phyloP scores from a whole-genome alignment of 2,329 filamentous ascomycete genomes.

The Diaporthe citriasiana region DNA sequence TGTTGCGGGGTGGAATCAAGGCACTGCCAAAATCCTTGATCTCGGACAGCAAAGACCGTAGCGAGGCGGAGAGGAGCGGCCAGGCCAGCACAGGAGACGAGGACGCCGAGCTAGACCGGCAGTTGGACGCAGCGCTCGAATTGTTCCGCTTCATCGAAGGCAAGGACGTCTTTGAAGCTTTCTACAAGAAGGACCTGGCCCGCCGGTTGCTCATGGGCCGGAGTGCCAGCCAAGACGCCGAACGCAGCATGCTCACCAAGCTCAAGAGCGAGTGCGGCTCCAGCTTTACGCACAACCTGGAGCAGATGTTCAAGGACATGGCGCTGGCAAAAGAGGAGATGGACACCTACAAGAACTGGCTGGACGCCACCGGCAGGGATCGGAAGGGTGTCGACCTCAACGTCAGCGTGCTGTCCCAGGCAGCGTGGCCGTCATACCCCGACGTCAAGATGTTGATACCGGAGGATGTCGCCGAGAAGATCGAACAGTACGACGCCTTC shows the following conservation, averaged over 20 bases:
- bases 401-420: conserved; percentile 91
- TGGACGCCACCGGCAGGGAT: conserved; percentile 60
- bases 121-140: conserved; percentile 92
- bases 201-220: conserved; percentile 90
- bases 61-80: conserved; percentile 71
- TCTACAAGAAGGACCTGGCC: conserved; percentile 98
- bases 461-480: conserved; percentile 78
- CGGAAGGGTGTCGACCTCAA: conserved; percentile 77
- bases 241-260: conserved; percentile 93
- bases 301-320: conserved; percentile 99
- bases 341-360: conserved; percentile 83
- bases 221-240: conserved; percentile 94
- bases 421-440: conserved; percentile 93
- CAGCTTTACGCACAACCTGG: conserved; percentile 95
- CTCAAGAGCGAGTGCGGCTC: conserved; percentile 94
- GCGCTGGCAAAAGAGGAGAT: conserved; percentile 95
- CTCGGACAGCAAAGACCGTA: conserved; percentile 71
- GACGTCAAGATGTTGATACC: conserved; percentile 80
- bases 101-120: conserved; percentile 90
- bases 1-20: conserved; percentile 90
- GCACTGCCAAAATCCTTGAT: conserved; percentile 79
- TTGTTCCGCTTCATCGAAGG: conserved; percentile 97
- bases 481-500: conserved; percentile 85
- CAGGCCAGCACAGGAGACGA: conserved; percentile 83
- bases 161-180: conserved; percentile 97